phyloP scores from a whole-genome alignment of 2,329 filamentous ascomycete genomes.

The Neurospora crassa region DNA sequence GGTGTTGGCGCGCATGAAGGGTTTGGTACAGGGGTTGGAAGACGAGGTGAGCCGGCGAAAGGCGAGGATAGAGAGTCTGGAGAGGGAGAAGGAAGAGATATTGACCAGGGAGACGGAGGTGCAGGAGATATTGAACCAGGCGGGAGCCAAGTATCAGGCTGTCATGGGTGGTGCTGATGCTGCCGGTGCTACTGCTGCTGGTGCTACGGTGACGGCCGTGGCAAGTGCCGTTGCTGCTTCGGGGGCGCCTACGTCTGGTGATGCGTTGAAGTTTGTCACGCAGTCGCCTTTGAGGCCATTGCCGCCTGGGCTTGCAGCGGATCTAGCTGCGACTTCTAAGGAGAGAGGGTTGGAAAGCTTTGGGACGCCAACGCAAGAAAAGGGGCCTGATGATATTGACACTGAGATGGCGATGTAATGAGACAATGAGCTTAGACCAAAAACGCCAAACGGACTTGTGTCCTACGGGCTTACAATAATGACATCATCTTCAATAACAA shows the following conservation, averaged over 20 bases:
- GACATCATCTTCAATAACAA: not conserved
- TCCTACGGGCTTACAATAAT: not conserved
- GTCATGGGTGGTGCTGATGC: conserved; percentile 24
- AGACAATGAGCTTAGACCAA: not conserved
- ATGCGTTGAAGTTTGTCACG: conserved; percentile 13
- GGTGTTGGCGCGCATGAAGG: conserved; percentile 54
- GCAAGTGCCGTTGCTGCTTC: not conserved
- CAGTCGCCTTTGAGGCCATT: conserved; percentile 23
- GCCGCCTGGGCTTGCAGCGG: conserved; percentile 17
- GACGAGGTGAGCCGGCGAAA: conserved; percentile 50
- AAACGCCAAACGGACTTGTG: not conserved
- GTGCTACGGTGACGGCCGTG: not conserved
- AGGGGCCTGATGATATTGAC: conserved; percentile 19
- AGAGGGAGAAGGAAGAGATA: conserved; percentile 60
- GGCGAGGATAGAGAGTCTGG: conserved; percentile 54
- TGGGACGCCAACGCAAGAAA: conserved; percentile 28
- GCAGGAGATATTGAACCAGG: conserved; percentile 70
- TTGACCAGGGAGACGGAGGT: conserved; percentile 65
- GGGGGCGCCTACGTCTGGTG: not conserved
- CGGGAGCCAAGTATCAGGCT: conserved; percentile 54
- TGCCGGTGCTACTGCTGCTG: not conserved
- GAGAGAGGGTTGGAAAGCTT: conserved; percentile 38
- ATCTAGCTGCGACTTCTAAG: conserved; percentile 14
- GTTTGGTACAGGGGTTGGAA: conserved; percentile 54
- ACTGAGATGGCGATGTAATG: conserved; percentile 13